These are phyloP conservation scores for Mytilinidion resinicola DNA, from an alignment of 495 filamentous ascomycete genomes.

Conservation along the genomic window DNA sequence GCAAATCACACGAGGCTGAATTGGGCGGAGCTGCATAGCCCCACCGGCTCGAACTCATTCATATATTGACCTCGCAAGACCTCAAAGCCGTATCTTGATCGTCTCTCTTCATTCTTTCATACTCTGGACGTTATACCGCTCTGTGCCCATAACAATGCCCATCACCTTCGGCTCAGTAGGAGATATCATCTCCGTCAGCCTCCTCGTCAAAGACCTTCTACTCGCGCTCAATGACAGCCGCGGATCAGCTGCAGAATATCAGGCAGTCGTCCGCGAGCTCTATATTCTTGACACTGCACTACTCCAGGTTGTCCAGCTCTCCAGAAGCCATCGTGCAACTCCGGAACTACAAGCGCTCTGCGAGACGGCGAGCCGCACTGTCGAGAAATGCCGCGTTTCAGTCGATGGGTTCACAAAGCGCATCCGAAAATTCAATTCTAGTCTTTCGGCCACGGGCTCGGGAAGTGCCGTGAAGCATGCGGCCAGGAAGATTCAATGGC, in stretches of 20 bases:
- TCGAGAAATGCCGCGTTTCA: conserved; percentile 6
- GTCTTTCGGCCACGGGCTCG: not conserved
- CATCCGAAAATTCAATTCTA: conserved; percentile 8
- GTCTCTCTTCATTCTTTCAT: no score
- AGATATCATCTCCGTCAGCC: conserved; percentile 32
- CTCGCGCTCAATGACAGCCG: conserved; percentile 30
- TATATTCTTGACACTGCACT: conserved; percentile 30
- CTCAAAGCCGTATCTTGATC: no score
- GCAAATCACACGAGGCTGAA: no score
- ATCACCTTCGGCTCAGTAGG: conserved; percentile 37
- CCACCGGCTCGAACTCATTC: no score
- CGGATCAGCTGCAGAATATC: conserved; percentile 32
- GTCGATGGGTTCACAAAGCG: conserved; percentile 7
- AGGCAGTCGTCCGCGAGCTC: conserved; percentile 29
- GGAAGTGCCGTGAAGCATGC: conserved; percentile 6
- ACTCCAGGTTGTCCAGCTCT: conserved; percentile 29
- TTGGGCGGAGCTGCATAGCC: no score
- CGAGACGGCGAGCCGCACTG: conserved; percentile 1
- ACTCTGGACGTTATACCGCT: no score
- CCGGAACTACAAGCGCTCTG: conserved; percentile 14
- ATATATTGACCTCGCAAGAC: no score
- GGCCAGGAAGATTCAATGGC: conserved; percentile 33
- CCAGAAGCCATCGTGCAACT: not conserved
- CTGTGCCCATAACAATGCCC: conserved; percentile 28
- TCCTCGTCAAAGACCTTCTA: conserved; percentile 35